phyloP scores from a whole-genome alignment of 2,329 filamentous ascomycete species.

The Colletotrichum spinosum region DNA sequence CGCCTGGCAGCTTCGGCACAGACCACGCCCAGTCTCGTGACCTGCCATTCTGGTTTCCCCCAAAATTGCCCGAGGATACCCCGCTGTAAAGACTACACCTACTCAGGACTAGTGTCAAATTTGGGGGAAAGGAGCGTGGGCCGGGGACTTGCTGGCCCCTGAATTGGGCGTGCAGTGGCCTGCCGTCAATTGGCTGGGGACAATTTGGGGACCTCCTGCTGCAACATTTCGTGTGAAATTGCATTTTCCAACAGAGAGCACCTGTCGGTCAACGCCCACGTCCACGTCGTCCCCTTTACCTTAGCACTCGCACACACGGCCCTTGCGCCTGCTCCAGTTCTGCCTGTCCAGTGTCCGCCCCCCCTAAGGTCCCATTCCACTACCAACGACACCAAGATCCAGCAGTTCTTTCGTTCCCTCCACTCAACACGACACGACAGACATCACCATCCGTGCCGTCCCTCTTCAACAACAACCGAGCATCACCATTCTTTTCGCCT shows the following conservation, averaged over 20 bases:
- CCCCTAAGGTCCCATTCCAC: slow-evolving; percentile 29
- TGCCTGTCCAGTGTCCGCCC: slow-evolving; percentile 34
- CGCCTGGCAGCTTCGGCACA: slow-evolving; percentile 21
- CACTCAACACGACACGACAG: slow-evolving; percentile 29
- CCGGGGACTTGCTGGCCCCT: slow-evolving; percentile 37
- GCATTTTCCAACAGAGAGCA: slow-evolving; percentile 43
- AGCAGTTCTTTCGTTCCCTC: slow-evolving; percentile 33
- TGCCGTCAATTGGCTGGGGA: slow-evolving; percentile 39
- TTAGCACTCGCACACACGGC: slow-evolving; percentile 16
- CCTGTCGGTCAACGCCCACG: slow-evolving; percentile 38
- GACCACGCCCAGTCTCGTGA: slow-evolving; percentile 36
- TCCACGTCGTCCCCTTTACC: slow-evolving; percentile 38
- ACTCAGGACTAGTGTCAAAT: slow-evolving; percentile 10
- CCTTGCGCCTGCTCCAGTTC: not conserved
- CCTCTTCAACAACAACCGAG: slow-evolving; percentile 21
- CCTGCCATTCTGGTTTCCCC: slow-evolving; percentile 21
- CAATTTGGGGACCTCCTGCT: slow-evolving; percentile 40
- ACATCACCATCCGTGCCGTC: slow-evolving; percentile 12
- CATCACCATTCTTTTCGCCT: slow-evolving; percentile 19
- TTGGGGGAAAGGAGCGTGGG: slow-evolving; percentile 37
- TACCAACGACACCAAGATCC: slow-evolving; percentile 36
- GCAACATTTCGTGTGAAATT: slow-evolving; percentile 55
- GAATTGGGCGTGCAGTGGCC: slow-evolving; percentile 38
- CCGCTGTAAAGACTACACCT: slow-evolving; percentile 13
- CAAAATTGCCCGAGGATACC: slow-evolving; percentile 35